These are phyloP conservation scores for Xylaria sp. DNA, from an alignment of 2,329 filamentous ascomycete genomes.

Conservation along the genomic window DNA sequence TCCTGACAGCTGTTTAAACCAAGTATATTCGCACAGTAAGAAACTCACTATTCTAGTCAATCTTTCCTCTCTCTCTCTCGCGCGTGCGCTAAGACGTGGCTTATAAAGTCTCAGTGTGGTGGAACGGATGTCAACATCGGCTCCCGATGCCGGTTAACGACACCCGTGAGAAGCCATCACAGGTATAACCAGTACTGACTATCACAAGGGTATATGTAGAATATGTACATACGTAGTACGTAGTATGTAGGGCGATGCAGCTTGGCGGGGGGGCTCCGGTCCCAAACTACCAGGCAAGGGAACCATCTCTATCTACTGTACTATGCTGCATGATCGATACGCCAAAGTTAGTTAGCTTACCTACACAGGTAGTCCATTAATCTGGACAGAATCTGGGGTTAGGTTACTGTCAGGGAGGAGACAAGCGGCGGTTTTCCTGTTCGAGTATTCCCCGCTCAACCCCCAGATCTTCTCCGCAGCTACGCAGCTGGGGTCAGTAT, in stretches of 20 bases:
- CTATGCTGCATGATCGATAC: background rate
- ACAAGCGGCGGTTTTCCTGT: conserved; percentile 13
- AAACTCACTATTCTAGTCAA: background rate
- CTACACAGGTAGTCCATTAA: background rate
- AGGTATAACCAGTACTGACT: background rate
- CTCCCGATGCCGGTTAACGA: conserved; percentile 6
- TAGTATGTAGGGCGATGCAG: background rate
- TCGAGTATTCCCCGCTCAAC: conserved; percentile 14
- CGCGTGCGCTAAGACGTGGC: background rate
- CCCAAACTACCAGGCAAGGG: background rate
- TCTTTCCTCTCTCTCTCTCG: background rate
- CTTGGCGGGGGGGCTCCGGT: background rate
- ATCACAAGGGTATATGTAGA: background rate
- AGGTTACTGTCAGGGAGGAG: no score
- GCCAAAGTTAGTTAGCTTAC: conserved; percentile 7
- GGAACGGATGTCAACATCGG: background rate
- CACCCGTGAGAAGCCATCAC: background rate
- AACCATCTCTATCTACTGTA: background rate
- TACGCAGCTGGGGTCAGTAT: background rate
- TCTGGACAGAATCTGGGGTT: conserved; percentile 1
- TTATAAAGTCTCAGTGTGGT: background rate
- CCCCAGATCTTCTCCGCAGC: conserved; percentile 17
- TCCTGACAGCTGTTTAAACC: background rate
- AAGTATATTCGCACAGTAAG: background rate
- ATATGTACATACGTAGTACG: background rate